phyloP scores from a whole-genome alignment of 2,329 filamentous ascomycete species.

The Colletotrichum sp. region DNA sequence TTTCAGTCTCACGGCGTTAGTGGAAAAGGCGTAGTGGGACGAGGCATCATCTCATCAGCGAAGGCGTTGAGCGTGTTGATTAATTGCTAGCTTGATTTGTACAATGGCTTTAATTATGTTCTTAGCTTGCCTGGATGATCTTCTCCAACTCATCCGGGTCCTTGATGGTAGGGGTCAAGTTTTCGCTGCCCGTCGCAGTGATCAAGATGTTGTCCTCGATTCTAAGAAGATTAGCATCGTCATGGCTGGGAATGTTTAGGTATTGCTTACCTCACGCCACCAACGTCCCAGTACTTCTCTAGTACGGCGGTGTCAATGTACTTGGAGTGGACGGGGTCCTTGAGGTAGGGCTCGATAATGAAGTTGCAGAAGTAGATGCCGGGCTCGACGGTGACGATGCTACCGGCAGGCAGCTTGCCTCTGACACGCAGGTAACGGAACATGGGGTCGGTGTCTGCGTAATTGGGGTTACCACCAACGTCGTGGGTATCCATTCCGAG shows the following conservation, averaged over 20 bases:
- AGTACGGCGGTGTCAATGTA: constrained; percentile 80
- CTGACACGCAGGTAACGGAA: constrained; percentile 88
- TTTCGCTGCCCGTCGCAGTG: constrained; percentile 71
- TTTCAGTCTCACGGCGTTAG: constrained; percentile 36
- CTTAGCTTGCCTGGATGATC: constrained; percentile 35
- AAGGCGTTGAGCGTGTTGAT: neutral
- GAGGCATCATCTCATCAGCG: neutral
- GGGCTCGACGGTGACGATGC: constrained; percentile 93
- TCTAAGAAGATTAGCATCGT: constrained; percentile 33
- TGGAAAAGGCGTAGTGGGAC: neutral
- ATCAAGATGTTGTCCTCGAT: constrained; percentile 78
- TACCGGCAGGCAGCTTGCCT: constrained; percentile 72
- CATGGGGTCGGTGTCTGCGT: constrained; percentile 79
- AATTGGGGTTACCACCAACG: constrained; percentile 79
- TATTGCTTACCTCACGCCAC: constrained; percentile 66
- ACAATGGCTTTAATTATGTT: neutral
- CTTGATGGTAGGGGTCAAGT: constrained; percentile 75
- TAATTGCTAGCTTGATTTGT: neutral
- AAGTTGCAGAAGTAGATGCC: constrained; percentile 93
- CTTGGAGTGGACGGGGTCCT: constrained; percentile 72
- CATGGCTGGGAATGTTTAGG: neutral
- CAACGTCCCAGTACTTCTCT: constrained; percentile 82
- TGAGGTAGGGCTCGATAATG: constrained; percentile 82
- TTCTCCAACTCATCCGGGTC: constrained; percentile 67
- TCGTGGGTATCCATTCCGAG: constrained; percentile 94